Conservation (phyloP, 1,139 yeast species). For the Scheffersomyces insectosa region DNA sequence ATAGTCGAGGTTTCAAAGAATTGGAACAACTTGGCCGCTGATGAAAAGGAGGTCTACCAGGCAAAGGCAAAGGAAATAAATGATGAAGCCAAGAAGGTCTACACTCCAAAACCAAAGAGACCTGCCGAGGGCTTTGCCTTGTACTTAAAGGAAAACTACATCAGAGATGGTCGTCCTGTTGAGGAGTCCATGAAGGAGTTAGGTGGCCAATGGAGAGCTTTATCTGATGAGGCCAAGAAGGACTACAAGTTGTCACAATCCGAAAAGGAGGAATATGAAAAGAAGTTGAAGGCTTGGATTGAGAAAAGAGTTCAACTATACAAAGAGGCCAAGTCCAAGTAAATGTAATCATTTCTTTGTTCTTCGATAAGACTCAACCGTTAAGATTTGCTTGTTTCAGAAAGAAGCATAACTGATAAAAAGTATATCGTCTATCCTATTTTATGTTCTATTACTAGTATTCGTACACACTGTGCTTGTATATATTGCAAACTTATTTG, state of each 20-base stretch:
- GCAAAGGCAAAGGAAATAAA: conserved; percentile 30
- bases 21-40: conserved; percentile 25
- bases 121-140: conserved; percentile 33
- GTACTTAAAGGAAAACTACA: conserved; percentile 31
- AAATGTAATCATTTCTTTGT: not conserved
- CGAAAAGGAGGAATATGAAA: conserved; percentile 20
- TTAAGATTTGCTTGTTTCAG: no score
- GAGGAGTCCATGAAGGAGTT: conserved; percentile 28
- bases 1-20: conserved; percentile 19
- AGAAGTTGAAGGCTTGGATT: conserved; percentile 29
- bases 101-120: conserved; percentile 36
- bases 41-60: conserved; percentile 27
- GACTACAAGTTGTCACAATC: conserved; percentile 22
- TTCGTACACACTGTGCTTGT: no score
- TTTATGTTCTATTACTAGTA: no score
- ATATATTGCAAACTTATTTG: no score
- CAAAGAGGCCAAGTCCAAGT: conserved; percentile 9
- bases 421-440: no score
- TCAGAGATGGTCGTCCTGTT: conserved; percentile 22
- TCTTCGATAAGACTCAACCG: no score
- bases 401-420: no score
- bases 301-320: conserved; percentile 25
- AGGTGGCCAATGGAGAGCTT: conserved; percentile 30
- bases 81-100: conserved; percentile 24
- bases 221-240: conserved; percentile 30